Base-by-base conservation (phyloP, 768 basidiomycete genomes). In the Panellus pusillus region DNA sequence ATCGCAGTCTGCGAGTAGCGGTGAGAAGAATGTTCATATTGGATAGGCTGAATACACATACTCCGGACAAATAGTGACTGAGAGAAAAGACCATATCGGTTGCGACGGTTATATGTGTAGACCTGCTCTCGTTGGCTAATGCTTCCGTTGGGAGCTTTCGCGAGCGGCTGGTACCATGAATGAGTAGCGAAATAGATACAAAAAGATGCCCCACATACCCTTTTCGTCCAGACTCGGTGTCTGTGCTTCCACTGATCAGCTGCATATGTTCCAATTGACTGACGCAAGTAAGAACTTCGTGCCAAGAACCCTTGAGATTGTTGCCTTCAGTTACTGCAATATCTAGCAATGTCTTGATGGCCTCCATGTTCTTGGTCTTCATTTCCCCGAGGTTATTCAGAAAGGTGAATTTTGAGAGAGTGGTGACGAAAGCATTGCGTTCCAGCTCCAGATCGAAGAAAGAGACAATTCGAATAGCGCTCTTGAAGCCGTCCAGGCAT, bases 201-300 rank as follows among this genome's bases (percentile, higher is more conserved):
- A 47, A 44, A 44, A 47, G 13, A 15, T 15, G 49, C 46, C 1
- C 39, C 41, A 66, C 87, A 60, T 57, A 97, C 95, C 89, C 87
- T 74, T 89, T 90, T 58, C 87, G 81, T 41, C 85, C 83, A 45
- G 81, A 63, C 50, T 97, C 94, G 5, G 86, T 73, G 49, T 98
- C 97, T 36, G 91, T 80, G 9, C 95, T 94, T 58, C 86, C 88
- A 53, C 91, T 91, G 59, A 99, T 96, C 51, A 99, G 76, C 67
- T 98, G 97, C 95, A 99, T 98, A 62, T 93, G 89, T 71, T 99
- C 97, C 57, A 99, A 76, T 71, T 99, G 97, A 69, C 95, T 98
- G 58, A 99, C 97, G 70, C 97, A 98, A 14, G 87, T 91, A 61
- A 99, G 71, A 27, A 99, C 93, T 62, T 99, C 97, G 61, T 89